Conservation (phyloP, 352 stramenopile species). For the Globisporangium canariense region DNA sequence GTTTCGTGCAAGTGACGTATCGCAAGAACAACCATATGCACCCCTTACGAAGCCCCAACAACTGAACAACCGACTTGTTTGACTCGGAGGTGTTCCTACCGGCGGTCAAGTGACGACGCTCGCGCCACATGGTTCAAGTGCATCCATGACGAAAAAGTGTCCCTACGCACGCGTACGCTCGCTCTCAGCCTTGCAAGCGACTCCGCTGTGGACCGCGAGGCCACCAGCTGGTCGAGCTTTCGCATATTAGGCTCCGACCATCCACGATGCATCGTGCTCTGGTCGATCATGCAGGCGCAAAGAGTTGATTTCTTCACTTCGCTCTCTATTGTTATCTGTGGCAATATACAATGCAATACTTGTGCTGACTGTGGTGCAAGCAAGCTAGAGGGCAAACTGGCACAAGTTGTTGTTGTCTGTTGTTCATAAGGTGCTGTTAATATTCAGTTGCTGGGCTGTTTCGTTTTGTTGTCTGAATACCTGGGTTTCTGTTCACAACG, state of each 20-base stretch:
- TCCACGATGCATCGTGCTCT: no score
- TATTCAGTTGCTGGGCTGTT: not conserved
- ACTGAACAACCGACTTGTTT: not conserved
- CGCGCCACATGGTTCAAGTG: not conserved
- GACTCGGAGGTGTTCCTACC: not conserved
- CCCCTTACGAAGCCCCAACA: not conserved
- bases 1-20: not conserved
- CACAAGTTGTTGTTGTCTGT: not conserved
- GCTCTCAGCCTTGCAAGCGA: not conserved
- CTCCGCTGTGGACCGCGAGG: not conserved
- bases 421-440: not conserved
- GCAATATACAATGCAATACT: not conserved
- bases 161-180: not conserved
- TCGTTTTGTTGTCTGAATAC: not conserved
- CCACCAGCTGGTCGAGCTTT: not conserved
- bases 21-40: not conserved
- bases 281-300: not conserved
- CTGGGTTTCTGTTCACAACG: not conserved
- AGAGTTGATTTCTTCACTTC: not conserved
- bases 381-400: no score
- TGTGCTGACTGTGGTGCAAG: not conserved
- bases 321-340: not conserved
- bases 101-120: no score
- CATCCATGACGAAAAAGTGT: constrained; percentile 7
- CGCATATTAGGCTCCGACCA: not conserved